Evolutionary conservation across 306 rosid genomes (phyloP).

Genomic region (Cicer bijugum): DNA sequence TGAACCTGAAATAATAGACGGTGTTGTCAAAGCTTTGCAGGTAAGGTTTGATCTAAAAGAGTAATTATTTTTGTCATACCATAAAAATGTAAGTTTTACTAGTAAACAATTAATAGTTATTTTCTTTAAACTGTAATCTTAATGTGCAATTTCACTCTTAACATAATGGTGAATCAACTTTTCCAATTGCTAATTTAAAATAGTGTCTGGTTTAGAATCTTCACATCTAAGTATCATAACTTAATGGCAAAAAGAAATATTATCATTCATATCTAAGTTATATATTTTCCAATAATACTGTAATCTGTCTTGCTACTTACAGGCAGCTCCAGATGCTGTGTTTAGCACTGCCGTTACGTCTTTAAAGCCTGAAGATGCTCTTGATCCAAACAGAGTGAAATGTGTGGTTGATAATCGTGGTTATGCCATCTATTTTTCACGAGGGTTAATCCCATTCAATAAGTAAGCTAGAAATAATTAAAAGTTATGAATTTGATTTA

Average conservation of each 20-base stretch:
- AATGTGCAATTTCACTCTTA: slow-evolving; percentile 19
- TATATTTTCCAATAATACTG: slow-evolving; percentile 38
- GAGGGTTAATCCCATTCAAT: slow-evolving; percentile 92
- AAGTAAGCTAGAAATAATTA: slow-evolving; percentile 60
- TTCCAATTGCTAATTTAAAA: slow-evolving; percentile 8
- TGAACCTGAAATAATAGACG: slow-evolving; percentile 92
- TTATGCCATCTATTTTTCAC: slow-evolving; percentile 91
- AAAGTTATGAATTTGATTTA: neutral
- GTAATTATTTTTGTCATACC: slow-evolving; percentile 21
- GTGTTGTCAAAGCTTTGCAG: slow-evolving; percentile 91
- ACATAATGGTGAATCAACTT: slow-evolving; percentile 27
- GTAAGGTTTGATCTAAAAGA: slow-evolving; percentile 40
- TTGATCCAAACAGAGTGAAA: slow-evolving; percentile 89
- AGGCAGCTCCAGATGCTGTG: slow-evolving; percentile 98
- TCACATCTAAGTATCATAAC: slow-evolving; percentile 5
- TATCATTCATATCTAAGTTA: neutral
- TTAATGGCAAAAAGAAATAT: slow-evolving; percentile 22
- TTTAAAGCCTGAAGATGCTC: slow-evolving; percentile 83
- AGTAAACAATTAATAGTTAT: slow-evolving; percentile 14
- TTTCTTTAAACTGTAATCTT: slow-evolving; percentile 23
- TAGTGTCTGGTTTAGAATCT: slow-evolving; percentile 3
- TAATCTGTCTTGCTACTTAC: slow-evolving; percentile 40
- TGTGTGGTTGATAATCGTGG: slow-evolving; percentile 79
- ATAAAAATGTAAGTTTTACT: slow-evolving; percentile 6
- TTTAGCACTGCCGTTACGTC: slow-evolving; percentile 97